Base-by-base conservation (phyloP, 495 filamentous ascomycete species). In the Hypoxylon fragiforme region DNA sequence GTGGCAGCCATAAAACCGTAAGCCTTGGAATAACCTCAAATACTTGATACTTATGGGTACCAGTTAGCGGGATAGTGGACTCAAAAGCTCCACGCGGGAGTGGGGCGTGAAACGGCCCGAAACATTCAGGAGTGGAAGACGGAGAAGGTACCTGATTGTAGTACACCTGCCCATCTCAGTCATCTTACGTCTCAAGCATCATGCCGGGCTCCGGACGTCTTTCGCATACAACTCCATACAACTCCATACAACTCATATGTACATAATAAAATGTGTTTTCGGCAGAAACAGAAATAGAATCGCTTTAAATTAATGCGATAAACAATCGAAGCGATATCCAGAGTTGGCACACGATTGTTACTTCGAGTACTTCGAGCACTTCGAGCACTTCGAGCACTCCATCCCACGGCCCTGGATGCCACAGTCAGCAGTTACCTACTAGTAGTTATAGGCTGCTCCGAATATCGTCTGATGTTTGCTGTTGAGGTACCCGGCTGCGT, bases 41-140 rank as follows among this genome's bases (percentile, higher is more conserved):
- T 28, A 12, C 5, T 13, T 7, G 7, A 34, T 7, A n/a, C n/a
- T n/a, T 7, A 34, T 34, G 7, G 31, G n/a, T n/a, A 37, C 13
- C 34, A 14, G 34, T 16, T n/a, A 14, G 34, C 34, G 34, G 34
- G 15, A 37, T 7, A 38, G 53, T 51, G 54, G 22, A 22, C n/a
- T n/a, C 14, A 14, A 32, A 26, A 42, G 44, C 26, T 39, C 48
- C 44, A 59, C 34, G 20, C 34, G 38, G 20, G 34, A 49, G 50
- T 54, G 59, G 48, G 48, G 53, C 40, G 54, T 54, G 60, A 63
- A 63, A 63, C 60, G 54, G 32, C 45, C 41, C 60, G 31, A 63
- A 63, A 63, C 60, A 63, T 42, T 28, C 54, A 63, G 60, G 60
- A 51, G 54, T 41, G 40, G 48, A 18, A 56, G 51, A 51, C 45